Evolutionary conservation across 2,329 filamentous ascomycete genomes (phyloP).

Genomic region (Colletotrichum magnum): DNA sequence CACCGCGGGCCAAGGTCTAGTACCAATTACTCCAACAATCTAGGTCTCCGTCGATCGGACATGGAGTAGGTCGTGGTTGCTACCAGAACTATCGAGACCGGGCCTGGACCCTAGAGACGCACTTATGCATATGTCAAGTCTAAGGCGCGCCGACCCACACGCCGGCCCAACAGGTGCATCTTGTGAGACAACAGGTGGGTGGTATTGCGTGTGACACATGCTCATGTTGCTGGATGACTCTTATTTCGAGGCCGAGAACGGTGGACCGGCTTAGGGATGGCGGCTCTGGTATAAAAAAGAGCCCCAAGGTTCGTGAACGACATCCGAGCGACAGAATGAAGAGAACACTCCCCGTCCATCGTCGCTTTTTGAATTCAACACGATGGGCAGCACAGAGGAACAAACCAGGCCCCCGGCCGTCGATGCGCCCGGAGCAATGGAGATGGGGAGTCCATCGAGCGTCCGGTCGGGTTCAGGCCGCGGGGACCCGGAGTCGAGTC

Average conservation of each 20-base stretch:
- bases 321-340: too few relatives aligned
- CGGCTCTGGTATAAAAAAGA: background rate
- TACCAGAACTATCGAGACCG: constrained; percentile 1
- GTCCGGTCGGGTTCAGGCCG: background rate
- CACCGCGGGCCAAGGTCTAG: too few relatives aligned
- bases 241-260: constrained; percentile 17
- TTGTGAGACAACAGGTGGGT: constrained; percentile 12
- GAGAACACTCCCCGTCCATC: too few relatives aligned
- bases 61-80: constrained; percentile 7
- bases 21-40: constrained; percentile 1
- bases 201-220: constrained; percentile 5
- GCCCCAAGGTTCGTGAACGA: background rate
- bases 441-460: background rate
- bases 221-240: constrained; percentile 22
- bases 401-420: background rate
- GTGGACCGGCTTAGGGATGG: background rate
- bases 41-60: constrained; percentile 18
- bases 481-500: constrained; percentile 33
- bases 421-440: background rate
- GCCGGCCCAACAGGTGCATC: background rate
- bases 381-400: constrained; percentile 17
- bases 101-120: background rate
- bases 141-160: constrained; percentile 12
- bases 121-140: background rate
- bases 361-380: too few relatives aligned